Evolutionary conservation across 208 protist species (phyloP), one percentile per base, ranked within the genome.

Genomic region (Herpetomonas samuelpessoai): DNA sequence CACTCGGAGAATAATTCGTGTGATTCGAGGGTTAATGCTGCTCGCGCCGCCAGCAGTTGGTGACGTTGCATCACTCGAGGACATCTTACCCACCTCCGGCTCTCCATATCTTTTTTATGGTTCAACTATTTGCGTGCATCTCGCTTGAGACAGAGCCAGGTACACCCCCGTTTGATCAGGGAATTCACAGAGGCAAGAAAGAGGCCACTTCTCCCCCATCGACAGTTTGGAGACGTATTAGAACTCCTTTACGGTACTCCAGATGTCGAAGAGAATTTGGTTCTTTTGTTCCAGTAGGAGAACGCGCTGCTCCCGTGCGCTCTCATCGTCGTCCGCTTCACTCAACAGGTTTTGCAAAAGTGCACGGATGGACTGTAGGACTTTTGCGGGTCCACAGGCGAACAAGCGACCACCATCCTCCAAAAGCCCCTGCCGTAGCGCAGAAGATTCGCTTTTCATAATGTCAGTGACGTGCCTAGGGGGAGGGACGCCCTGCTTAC

Each of bases 261-360:
- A 93, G 22, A 83, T 68, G 60, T 93, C 79, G 67, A 93, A 93
- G 41, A 77, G 68, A 35, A 93, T 26, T 54, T 84, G 74, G 1
- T 66, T 57, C 49, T 71, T 74, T 56, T 72, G 57, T 35, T 91
- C 79, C 31, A 93, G 61, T 14, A 83, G 30, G 28, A 83, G 46
- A 7, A 90, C 28, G 6, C 86, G 70, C 61, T 90, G 83, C 57
- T 93, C 76, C 21, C 71, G 63, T 38, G 82, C 57, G 57, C 87
- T 91, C 50, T 87, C 81, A 58, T 91, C 84, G 58, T 93, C 86
- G 52, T 85, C 84, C 12, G 58, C 48, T 52, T 78, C 72, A 16
- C 63, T 59, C 24, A 93, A 73, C 38, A 93, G 60, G 51, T 59
- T 47, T 29, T 72, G 63, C 25, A 93, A 22, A 24, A 76, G 35